These are phyloP conservation scores for Nigrospora sphaerica DNA, from an alignment of 2,329 filamentous ascomycete species.

Conservation along the genomic window DNA sequence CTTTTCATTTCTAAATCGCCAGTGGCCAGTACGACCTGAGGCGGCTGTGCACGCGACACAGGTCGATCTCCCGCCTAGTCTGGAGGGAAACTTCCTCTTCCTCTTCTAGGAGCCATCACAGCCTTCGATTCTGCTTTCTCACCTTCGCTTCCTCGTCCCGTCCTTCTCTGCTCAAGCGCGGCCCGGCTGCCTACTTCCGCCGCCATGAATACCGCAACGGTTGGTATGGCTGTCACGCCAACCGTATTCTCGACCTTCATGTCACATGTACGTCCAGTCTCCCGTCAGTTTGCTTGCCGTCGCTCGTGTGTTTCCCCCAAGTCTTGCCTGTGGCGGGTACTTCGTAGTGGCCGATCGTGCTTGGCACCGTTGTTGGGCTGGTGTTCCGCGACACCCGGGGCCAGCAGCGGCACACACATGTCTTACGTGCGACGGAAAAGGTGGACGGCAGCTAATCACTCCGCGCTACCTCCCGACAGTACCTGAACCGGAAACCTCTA, in stretches of 20 bases:
- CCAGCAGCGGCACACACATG: too few species aligned
- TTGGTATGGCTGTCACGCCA: slow-evolving; percentile 78
- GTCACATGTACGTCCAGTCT: slow-evolving; percentile 60
- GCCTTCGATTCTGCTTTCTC: background rate
- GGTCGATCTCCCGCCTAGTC: too few species aligned
- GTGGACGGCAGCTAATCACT: too few species aligned
- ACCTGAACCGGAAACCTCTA: slow-evolving; percentile 70
- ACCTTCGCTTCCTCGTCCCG: background rate
- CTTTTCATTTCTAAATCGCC: too few species aligned
- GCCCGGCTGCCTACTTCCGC: background rate
- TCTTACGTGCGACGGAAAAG: too few species aligned
- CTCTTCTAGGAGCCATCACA: too few species aligned
- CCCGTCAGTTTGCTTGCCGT: background rate
- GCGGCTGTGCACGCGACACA: too few species aligned
- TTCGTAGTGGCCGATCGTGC: too few species aligned
- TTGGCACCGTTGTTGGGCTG: too few species aligned
- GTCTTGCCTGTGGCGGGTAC: background rate
- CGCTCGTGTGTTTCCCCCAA: background rate
- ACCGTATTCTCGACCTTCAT: slow-evolving; percentile 82
- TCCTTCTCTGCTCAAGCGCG: background rate
- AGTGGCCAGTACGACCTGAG: too few species aligned
- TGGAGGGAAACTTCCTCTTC: too few species aligned
- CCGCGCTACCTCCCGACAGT: slow-evolving; percentile 43
- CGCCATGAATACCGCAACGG: slow-evolving; percentile 60
- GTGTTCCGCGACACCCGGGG: too few species aligned